Base-by-base conservation (phyloP, 305 asterid species). In the Salvia sclarea region DNA sequence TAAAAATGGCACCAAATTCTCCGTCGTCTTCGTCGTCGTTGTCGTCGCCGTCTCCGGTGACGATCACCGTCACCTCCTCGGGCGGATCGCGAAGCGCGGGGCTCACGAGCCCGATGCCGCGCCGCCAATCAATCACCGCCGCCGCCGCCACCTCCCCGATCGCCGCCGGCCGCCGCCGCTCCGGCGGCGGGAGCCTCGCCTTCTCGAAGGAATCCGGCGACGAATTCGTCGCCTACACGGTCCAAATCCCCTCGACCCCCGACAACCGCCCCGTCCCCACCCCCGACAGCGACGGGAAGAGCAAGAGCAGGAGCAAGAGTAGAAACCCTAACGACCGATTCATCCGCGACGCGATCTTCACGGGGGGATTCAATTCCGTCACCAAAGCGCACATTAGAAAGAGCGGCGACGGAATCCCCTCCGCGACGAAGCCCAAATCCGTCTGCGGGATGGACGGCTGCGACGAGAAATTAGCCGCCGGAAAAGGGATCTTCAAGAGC, bases 191-290 rank as follows among this genome's bases (percentile, higher is more conserved):
- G 10, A 81, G 74, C 65, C 89, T 93, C 21, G 83, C 97, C 6
- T 67, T 88, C 66, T 83, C 94, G 1, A 89, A 87, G 73, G 95
- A 90, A 68, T 81, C 90, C 69, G 45, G 78, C 0, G 97, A 92
- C 1, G 97, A 93, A 52, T 88, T 78, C 56, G 95, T 87, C 0
- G 94, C 91, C 5, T 93, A 93, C 80, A 90, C 95, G 0, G 98
- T 93, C 28, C 98, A 93, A 3, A 87, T 90, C 25, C 97, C 98
- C 13, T 86, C 84, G 1, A 93, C 96, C 4, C 97, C 98, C 0
- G 95, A 93, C 22, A 80, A 87, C 16, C 75, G 92, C 12, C 61
- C 35, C 1, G 4, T 84, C 3, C 53, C 82, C 7, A 87, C 84
- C 45, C 82, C 97, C 0, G 79, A 70, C 47, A 75, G 54, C n/a